Percentiles rank a stretch among this genome's conserved stretches.
These are phyloP conservation scores for Macrolepiota dolichaula DNA, from an alignment of 768 basidiomycete species.

Conservation along the genomic window DNA sequence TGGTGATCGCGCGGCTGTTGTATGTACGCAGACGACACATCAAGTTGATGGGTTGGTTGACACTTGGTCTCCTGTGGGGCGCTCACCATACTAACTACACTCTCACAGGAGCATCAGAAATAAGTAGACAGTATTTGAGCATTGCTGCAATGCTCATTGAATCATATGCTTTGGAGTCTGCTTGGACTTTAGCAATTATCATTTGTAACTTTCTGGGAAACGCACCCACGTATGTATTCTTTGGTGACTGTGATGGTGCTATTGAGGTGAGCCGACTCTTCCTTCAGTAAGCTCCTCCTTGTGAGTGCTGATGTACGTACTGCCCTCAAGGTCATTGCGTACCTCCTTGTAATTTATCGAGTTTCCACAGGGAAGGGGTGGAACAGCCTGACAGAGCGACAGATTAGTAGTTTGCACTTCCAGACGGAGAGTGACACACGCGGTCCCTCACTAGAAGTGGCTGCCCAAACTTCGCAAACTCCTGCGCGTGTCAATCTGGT, in stretches of 20 bases:
- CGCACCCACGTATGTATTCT: not conserved
- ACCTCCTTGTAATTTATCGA: not conserved
- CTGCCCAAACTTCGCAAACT: not conserved
- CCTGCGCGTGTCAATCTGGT: not conserved
- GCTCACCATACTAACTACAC: not conserved
- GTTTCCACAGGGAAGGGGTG: not conserved
- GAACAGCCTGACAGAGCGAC: not conserved
- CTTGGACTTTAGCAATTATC: not conserved
- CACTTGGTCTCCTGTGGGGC: not conserved
- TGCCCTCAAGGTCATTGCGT: not conserved
- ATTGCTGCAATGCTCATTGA: not conserved
- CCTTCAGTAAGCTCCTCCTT: not conserved
- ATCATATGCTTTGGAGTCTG: not conserved
- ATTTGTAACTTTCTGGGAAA: not conserved
- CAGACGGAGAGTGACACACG: not conserved
- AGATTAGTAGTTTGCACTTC: not conserved
- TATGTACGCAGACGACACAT: not conserved
- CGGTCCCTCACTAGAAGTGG: not conserved
- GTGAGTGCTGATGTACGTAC: not conserved
- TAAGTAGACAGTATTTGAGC: not conserved
- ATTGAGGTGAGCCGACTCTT: not conserved
- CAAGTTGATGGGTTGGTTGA: not conserved
- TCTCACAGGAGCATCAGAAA: not conserved
- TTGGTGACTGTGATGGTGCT: not conserved
- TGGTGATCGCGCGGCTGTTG: not conserved